phyloP scores from a whole-genome alignment of 75 land plant species.

The Picea sitchensis region DNA sequence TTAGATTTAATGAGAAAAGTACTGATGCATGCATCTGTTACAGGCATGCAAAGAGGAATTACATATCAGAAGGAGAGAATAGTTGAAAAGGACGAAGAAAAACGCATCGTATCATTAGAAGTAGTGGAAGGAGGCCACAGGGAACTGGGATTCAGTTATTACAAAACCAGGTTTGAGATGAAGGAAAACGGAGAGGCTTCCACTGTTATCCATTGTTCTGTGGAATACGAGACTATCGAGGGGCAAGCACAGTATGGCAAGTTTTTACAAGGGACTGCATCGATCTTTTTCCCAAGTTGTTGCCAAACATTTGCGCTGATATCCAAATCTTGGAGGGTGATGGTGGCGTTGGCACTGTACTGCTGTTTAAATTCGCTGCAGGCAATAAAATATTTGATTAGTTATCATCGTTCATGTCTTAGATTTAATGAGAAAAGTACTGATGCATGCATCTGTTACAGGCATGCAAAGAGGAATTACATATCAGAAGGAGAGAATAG shows the following conservation, averaged over 20 bases:
- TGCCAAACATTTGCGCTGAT: background rate
- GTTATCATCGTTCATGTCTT: no score
- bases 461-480: no score
- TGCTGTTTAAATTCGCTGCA: background rate
- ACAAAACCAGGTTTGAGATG: slow-evolving; percentile 6
- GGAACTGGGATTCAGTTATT: background rate
- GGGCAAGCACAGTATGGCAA: background rate
- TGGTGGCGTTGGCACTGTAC: background rate
- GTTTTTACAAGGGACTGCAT: background rate
- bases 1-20: no score
- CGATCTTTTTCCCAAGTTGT: background rate
- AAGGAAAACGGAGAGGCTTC: background rate
- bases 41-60: no score
- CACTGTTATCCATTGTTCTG: background rate
- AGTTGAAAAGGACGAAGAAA: background rate
- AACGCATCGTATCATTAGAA: background rate
- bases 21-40: no score
- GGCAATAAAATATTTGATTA: background rate
- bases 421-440: no score
- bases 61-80: background rate
- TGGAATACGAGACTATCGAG: background rate
- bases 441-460: no score
- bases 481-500: background rate
- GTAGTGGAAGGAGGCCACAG: background rate
- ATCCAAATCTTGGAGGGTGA: background rate